A percentile compares a stretch with the other conserved stretches of the same genome.
Conservation (phyloP, 1,284 basidiomycete species). For the Apiotrichum porosum region DNA sequence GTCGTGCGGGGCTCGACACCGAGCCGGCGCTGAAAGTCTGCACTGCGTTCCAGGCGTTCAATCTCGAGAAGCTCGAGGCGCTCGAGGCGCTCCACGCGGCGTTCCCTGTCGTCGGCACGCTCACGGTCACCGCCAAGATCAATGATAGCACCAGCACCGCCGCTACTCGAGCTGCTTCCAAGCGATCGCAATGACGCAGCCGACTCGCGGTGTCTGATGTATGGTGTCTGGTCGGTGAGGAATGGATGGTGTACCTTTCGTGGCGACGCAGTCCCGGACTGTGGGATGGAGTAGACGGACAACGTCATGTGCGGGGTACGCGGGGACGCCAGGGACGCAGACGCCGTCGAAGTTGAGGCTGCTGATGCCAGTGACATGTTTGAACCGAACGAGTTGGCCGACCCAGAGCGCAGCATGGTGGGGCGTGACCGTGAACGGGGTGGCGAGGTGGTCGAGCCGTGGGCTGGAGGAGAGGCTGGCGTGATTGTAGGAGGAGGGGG, state of each 20-base stretch:
- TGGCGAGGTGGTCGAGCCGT: too few relatives aligned
- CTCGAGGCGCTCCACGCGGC: neutral
- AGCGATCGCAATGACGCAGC: neutral
- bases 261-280: too few relatives aligned
- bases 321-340: neutral
- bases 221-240: conserved; percentile 25
- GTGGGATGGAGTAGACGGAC: too few relatives aligned
- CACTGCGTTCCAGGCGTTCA: neutral
- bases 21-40: neutral
- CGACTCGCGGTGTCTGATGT: conserved; percentile 10
- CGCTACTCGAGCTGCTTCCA: neutral
- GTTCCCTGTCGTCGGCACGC: too few relatives aligned
- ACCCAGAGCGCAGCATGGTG: too few relatives aligned
- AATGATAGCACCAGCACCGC: too few relatives aligned
- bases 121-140: too few relatives aligned
- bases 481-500: too few relatives aligned
- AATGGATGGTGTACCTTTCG: conserved; percentile 15
- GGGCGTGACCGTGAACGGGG: too few relatives aligned
- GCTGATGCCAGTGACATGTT: neutral
- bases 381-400: neutral
- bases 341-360: neutral
- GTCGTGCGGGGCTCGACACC: neutral
- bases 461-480: too few relatives aligned
- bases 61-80: neutral
- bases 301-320: too few relatives aligned